phyloP scores from a whole-genome alignment of 768 basidiomycete genomes.

The Lactifluus pinguis region DNA sequence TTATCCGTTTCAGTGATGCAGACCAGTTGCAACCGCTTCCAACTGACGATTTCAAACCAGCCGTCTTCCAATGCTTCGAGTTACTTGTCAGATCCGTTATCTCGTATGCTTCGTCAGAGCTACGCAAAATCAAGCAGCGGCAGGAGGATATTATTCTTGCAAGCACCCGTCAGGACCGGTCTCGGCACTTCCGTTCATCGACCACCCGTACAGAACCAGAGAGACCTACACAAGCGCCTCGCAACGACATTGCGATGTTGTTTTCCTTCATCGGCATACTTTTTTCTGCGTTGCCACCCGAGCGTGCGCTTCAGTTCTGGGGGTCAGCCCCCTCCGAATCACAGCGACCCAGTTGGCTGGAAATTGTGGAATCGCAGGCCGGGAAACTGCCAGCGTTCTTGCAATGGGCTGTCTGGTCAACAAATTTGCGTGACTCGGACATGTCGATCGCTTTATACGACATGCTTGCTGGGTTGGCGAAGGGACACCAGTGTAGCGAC shows the following conservation, averaged over 20 bases:
- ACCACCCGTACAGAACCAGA: slow-evolving; percentile 20
- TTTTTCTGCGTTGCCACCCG: slow-evolving; percentile 63
- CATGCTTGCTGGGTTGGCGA: slow-evolving; percentile 78
- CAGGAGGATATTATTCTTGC: slow-evolving; percentile 80
- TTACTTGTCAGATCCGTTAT: slow-evolving; percentile 61
- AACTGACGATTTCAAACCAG: slow-evolving; percentile 42
- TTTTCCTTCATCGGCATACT: slow-evolving; percentile 78
- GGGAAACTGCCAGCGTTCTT: slow-evolving; percentile 67
- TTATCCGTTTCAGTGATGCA: slow-evolving; percentile 26
- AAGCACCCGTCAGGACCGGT: slow-evolving; percentile 53
- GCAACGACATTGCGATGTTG: slow-evolving; percentile 79
- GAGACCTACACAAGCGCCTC: slow-evolving; percentile 39
- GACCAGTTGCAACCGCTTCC: slow-evolving; percentile 33
- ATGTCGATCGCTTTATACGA: slow-evolving; percentile 80
- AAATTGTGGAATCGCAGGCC: slow-evolving; percentile 49
- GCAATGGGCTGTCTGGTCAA: slow-evolving; percentile 87
- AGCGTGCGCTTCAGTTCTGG: slow-evolving; percentile 84
- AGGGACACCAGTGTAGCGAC: slow-evolving; percentile 79
- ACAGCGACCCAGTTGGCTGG: slow-evolving; percentile 42
- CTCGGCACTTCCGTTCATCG: slow-evolving; percentile 40
- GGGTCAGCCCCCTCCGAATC: slow-evolving; percentile 40
- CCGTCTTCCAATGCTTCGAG: slow-evolving; percentile 59
- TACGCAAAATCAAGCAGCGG: slow-evolving; percentile 78
- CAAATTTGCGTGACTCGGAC: slow-evolving; percentile 58
- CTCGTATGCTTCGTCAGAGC: slow-evolving; percentile 69